Base-by-base conservation (phyloP, 2,329 filamentous ascomycete species). In the Fusarium nelsonii region DNA sequence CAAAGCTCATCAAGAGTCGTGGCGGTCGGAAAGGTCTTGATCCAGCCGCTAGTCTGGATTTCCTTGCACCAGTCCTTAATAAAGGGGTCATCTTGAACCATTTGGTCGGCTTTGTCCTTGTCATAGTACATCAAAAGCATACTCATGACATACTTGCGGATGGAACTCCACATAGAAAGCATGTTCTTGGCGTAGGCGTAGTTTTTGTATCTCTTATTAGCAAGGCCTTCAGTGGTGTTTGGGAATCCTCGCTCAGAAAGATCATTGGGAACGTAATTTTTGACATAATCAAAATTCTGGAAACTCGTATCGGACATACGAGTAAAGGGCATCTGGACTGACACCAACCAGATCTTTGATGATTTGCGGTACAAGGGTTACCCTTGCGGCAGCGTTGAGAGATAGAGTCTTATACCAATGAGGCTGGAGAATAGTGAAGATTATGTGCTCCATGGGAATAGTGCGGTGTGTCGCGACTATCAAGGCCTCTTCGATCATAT, bases 181-280 rank as follows among this genome's bases (percentile, higher is more conserved):
- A 46, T 46, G 11, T 46, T 46, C 44, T 46, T 46, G 11, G 44
- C 44, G 28, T 46, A 46, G 9, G 44, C 44, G 15, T 46, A 46
- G 28, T 46, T 46, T 12, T 46, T 46, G 44, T 46, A 46, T 28
- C 33, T 46, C 16, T 32, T 15, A 20, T 33, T 28, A 18, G 5
- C 44, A 46, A 46, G 44, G 7, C 28, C 44, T 4, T 16, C 44
- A 20, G 44, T 15, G 4, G 44, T 46, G 1, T 46, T 46, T 6
- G 44, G 44, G 12, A 46, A 46, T 14, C 44, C 44, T 18, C 44
- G n/a, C 8, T 32, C 33, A 4, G 0, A 20, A 3, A 46, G n/a
- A 16, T 46, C 44, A 20, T 46, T 46, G 4, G 44, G 44, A 18
- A 46, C 44, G 15, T 46, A 46, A 8, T 33, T 46, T 3, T 46